Evolutionary conservation across 192 early-diverging fungal genomes (phyloP).

Genomic region (Obelidium mucronatum): DNA sequence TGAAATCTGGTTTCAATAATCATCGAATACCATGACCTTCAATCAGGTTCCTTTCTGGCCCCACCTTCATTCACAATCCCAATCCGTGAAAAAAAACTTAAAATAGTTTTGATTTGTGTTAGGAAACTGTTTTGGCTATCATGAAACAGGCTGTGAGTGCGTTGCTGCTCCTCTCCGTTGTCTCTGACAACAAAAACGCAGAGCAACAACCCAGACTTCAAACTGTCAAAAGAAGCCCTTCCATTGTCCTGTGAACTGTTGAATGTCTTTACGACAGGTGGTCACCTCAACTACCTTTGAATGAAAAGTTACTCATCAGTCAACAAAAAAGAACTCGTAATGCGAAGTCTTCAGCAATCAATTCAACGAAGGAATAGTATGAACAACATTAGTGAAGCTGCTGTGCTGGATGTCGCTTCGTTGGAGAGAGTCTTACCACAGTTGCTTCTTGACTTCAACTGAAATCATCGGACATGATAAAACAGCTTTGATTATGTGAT

Average conservation of each 20-base stretch:
- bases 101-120: no score
- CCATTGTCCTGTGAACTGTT: constrained; percentile 22
- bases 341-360: constrained; percentile 20
- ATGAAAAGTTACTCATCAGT: not conserved
- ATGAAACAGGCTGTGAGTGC: constrained; percentile 11
- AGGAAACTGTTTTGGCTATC: constrained; percentile 24
- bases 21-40: no score
- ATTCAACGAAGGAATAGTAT: constrained; percentile 4
- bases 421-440: constrained; percentile 22
- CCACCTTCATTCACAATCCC: not conserved
- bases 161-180: not conserved
- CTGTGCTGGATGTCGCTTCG: constrained; percentile 5
- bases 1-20: no score
- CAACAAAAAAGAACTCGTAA: constrained; percentile 23
- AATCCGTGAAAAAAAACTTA: not conserved
- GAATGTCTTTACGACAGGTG: constrained; percentile 25
- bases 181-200: not conserved
- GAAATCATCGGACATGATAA: no score
- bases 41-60: no score
- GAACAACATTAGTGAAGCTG: not conserved
- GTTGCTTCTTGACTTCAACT: constrained; percentile 28
- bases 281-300: not conserved
- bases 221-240: constrained; percentile 22
- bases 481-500: no score
- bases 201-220: constrained; percentile 25